Conservation (phyloP, 2,329 filamentous ascomycete species). For the Trichoderma koningii region DNA sequence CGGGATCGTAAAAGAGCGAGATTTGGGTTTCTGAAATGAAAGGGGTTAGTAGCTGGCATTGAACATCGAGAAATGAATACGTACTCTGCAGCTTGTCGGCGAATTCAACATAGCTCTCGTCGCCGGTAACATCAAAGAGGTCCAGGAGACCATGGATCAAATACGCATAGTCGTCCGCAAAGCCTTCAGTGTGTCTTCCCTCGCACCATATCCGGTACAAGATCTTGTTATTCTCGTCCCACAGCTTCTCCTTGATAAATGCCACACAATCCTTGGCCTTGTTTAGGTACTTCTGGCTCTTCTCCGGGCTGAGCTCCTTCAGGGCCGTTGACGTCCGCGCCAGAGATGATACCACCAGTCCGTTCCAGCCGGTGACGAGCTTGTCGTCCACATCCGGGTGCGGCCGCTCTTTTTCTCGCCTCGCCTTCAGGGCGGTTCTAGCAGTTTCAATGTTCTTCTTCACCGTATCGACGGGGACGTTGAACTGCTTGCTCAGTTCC, state of each 20-base stretch:
- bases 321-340: conserved; percentile 72
- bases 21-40: conserved; percentile 63
- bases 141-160: conserved; percentile 79
- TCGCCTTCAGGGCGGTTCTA: conserved; percentile 66
- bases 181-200: conserved; percentile 66
- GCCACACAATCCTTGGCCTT: conserved; percentile 68
- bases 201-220: conserved; percentile 76
- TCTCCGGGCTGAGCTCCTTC: conserved; percentile 58
- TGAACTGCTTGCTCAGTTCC: conserved; percentile 74
- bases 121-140: conserved; percentile 79
- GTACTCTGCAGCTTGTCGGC: conserved; percentile 77
- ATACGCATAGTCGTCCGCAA: conserved; percentile 95
- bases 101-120: conserved; percentile 75
- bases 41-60: conserved; percentile 24
- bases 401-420: conserved; percentile 73
- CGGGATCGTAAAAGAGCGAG: conserved; percentile 72
- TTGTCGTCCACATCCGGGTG: conserved; percentile 84
- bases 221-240: conserved; percentile 61
- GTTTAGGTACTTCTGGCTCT: conserved; percentile 61
- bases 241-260: conserved; percentile 75
- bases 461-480: conserved; percentile 69
- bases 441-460: conserved; percentile 67
- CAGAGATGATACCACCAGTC: conserved; percentile 81
- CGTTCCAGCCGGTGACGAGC: conserved; percentile 84
- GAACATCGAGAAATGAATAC: conserved; percentile 27